phyloP scores from a whole-genome alignment of 495 filamentous ascomycete genomes.

The Penicillium maclennaniae region DNA sequence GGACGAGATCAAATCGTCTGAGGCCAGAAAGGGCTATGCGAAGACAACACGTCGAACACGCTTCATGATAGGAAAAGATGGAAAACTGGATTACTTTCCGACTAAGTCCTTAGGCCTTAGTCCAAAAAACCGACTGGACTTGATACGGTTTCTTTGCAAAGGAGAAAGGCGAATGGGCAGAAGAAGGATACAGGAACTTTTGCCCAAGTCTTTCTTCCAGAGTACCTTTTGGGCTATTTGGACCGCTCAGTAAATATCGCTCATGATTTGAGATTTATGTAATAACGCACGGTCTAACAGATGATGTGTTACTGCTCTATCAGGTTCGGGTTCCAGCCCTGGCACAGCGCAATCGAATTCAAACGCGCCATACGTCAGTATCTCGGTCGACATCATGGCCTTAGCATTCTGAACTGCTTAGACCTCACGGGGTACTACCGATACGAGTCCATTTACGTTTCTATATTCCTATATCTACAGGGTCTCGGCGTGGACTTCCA shows the following conservation, averaged over 20 bases:
- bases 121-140: not conserved
- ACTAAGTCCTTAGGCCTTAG: slow-evolving; percentile 5
- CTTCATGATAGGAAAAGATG: slow-evolving; percentile 1
- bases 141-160: slow-evolving; percentile 4
- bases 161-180: slow-evolving; percentile 7
- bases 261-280: too few species aligned
- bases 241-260: slow-evolving; percentile 14
- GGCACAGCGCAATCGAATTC: slow-evolving; percentile 37
- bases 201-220: slow-evolving; percentile 8
- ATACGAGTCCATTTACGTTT: slow-evolving; percentile 39
- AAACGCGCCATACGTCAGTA: slow-evolving; percentile 26
- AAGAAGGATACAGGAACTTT: slow-evolving; percentile 3
- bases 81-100: not conserved
- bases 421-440: slow-evolving; percentile 36
- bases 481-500: slow-evolving; percentile 41
- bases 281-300: too few species aligned
- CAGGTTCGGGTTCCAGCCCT: slow-evolving; percentile 32
- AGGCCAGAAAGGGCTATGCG: not conserved
- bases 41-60: not conserved
- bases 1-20: not conserved
- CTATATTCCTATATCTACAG: slow-evolving; percentile 36
- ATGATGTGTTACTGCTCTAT: not conserved
- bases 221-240: slow-evolving; percentile 16
- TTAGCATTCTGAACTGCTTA: slow-evolving; percentile 24
- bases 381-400: slow-evolving; percentile 17